A percentile compares a stretch with the other conserved stretches of the same genome.
Conservation (phyloP, 1,284 basidiomycete species). For the Tilletia caries region DNA sequence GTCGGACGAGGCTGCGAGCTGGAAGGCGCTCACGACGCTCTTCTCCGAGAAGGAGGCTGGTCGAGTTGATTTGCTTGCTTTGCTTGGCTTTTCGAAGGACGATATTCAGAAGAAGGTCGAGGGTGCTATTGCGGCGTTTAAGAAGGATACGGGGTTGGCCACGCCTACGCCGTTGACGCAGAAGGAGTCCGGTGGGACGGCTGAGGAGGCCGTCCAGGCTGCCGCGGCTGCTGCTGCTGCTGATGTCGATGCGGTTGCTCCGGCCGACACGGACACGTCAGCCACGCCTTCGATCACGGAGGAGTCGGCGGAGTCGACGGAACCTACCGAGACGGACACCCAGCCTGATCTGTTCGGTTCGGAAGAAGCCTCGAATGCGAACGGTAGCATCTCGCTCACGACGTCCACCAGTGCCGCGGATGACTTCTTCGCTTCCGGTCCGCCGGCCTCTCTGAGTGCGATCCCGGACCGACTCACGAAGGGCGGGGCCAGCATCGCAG, state of each 20-base stretch:
- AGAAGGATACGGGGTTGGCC: conserved; percentile 37
- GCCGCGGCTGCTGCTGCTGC: conserved; percentile 13
- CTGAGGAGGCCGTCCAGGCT: conserved; percentile 15
- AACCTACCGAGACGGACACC: background rate
- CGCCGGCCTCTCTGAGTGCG: conserved; percentile 16
- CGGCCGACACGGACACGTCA: background rate
- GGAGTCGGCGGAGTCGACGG: background rate
- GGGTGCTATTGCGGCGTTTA: conserved; percentile 74
- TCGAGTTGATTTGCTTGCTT: conserved; percentile 80
- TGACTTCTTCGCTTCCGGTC: conserved; percentile 12
- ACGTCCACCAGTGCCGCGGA: background rate
- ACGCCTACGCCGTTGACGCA: background rate
- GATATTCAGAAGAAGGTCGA: conserved; percentile 76
- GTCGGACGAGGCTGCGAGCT: conserved; percentile 57
- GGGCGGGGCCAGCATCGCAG: conserved; percentile 43
- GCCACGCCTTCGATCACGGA: background rate
- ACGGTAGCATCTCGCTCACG: too few species aligned
- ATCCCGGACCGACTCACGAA: conserved; percentile 41
- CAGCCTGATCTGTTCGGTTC: conserved; percentile 6
- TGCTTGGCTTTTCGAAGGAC: conserved; percentile 88
- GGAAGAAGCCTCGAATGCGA: background rate
- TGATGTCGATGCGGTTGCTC: background rate
- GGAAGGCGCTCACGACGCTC: conserved; percentile 83
- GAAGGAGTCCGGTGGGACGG: conserved; percentile 18
- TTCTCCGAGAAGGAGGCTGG: conserved; percentile 74